phyloP scores from a whole-genome alignment of 192 early-diverging fungal genomes.

The Jimgerdemannia flammicorona region DNA sequence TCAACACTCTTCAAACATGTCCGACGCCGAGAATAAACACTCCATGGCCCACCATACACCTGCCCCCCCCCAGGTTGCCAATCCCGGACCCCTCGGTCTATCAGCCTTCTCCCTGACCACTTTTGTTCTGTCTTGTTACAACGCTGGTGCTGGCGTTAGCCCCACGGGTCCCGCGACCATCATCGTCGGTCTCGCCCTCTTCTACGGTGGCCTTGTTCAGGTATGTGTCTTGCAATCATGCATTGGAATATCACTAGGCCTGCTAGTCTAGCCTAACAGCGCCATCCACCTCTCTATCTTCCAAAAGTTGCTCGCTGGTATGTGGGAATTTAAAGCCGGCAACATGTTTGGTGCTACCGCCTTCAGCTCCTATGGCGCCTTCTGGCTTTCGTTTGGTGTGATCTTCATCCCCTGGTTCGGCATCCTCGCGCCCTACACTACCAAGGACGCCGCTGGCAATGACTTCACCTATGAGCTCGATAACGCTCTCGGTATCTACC shows the following conservation, averaged over 20 bases:
- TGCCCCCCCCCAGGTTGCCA: slow-evolving; percentile 39
- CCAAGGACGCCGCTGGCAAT: slow-evolving; percentile 16
- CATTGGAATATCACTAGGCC: background rate
- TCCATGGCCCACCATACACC: slow-evolving; percentile 24
- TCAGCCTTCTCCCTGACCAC: slow-evolving; percentile 61
- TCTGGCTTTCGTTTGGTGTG: slow-evolving; percentile 61
- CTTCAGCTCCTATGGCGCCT: slow-evolving; percentile 67
- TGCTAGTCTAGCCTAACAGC: background rate
- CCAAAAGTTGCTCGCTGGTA: slow-evolving; percentile 59
- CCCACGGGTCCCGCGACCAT: slow-evolving; percentile 48
- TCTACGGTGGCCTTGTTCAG: slow-evolving; percentile 74
- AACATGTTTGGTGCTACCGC: slow-evolving; percentile 85
- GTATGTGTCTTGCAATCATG: slow-evolving; percentile 11
- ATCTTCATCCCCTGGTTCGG: slow-evolving; percentile 56
- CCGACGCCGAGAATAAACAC: background rate
- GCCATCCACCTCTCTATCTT: background rate
- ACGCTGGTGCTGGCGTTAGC: slow-evolving; percentile 58
- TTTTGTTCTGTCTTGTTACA: slow-evolving; percentile 69
- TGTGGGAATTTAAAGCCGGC: slow-evolving; percentile 77
- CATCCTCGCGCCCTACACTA: slow-evolving; percentile 35
- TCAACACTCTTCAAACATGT: too few relatives aligned
- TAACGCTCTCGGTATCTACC: slow-evolving; percentile 58
- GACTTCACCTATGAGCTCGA: slow-evolving; percentile 28
- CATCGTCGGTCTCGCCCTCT: slow-evolving; percentile 62
- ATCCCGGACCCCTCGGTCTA: slow-evolving; percentile 62